A percentile compares a stretch with the other conserved stretches of the same genome.
phyloP scores from a whole-genome alignment of 306 rosid genomes.

The Vigna unguiculata region DNA sequence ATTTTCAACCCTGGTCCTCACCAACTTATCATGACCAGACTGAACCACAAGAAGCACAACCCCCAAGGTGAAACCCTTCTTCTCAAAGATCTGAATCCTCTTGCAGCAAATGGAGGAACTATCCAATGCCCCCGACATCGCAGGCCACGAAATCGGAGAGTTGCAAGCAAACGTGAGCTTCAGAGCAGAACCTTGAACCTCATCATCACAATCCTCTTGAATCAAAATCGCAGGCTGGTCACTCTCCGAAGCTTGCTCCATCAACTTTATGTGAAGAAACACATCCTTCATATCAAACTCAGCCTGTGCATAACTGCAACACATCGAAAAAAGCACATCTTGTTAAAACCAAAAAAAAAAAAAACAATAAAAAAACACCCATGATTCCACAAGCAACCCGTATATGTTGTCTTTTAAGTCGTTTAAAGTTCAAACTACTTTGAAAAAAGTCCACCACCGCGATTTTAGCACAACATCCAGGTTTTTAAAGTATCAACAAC shows the following conservation, averaged over 20 bases:
- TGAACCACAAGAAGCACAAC: constrained; percentile 68
- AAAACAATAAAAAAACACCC: background rate
- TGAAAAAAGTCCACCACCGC: too few species aligned
- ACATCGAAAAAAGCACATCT: background rate
- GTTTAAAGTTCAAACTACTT: background rate
- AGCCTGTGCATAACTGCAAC: constrained; percentile 83
- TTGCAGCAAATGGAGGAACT: constrained; percentile 79
- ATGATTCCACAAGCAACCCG: background rate
- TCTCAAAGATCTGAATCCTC: constrained; percentile 92
- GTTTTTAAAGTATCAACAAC: background rate
- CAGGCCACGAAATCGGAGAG: constrained; percentile 82
- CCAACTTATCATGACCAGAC: constrained; percentile 69
- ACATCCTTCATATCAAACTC: constrained; percentile 97
- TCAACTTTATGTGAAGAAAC: constrained; percentile 89
- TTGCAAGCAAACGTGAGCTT: constrained; percentile 92
- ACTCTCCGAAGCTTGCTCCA: constrained; percentile 79
- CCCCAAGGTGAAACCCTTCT: constrained; percentile 82
- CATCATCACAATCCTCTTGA: constrained; percentile 66
- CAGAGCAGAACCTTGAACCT: constrained; percentile 60
- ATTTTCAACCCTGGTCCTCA: constrained; percentile 70
- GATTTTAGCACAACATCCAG: background rate
- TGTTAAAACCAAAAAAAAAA: background rate
- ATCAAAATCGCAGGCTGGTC: constrained; percentile 82
- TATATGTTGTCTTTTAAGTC: background rate
- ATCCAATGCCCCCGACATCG: constrained; percentile 76